Percentiles rank a stretch among this genome's conserved stretches.
Evolutionary conservation across 2,329 filamentous ascomycete species (phyloP).

Genomic region (Fusarium chlamydosporum): DNA sequence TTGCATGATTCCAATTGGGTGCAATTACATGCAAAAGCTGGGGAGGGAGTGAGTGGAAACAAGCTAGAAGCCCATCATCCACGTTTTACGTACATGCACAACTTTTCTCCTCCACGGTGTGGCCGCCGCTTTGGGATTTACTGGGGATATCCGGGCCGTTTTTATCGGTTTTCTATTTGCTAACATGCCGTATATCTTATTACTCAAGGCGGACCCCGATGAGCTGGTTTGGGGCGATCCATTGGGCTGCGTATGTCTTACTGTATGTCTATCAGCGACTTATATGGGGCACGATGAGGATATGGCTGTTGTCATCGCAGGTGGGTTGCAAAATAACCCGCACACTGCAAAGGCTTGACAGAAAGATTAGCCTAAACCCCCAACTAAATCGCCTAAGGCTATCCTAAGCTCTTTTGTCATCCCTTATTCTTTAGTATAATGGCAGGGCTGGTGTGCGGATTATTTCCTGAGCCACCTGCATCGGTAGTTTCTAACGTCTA

Average conservation of each 20-base stretch:
- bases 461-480: no score
- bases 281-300: not conserved
- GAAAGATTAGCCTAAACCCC: no score
- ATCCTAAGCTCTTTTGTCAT: no score
- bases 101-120: constrained; percentile 29
- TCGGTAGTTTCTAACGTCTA: constrained; percentile 5
- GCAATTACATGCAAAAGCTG: constrained; percentile 24
- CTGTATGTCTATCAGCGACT: not conserved
- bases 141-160: constrained; percentile 38
- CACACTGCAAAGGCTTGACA: no score
- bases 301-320: constrained; percentile 6
- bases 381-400: no score
- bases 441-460: no score
- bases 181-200: constrained; percentile 7
- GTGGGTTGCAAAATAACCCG: no score
- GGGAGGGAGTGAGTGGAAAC: constrained; percentile 22
- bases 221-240: constrained; percentile 3
- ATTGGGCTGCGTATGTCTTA: constrained; percentile 3
- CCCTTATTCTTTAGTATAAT: no score
- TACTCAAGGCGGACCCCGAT: constrained; percentile 27
- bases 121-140: constrained; percentile 33
- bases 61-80: constrained; percentile 41
- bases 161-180: constrained; percentile 4
- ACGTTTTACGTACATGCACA: constrained; percentile 43
- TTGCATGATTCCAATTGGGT: constrained; percentile 35